phyloP scores from a whole-genome alignment of 768 basidiomycete species.

The Phylloporus rhodoxanthus region DNA sequence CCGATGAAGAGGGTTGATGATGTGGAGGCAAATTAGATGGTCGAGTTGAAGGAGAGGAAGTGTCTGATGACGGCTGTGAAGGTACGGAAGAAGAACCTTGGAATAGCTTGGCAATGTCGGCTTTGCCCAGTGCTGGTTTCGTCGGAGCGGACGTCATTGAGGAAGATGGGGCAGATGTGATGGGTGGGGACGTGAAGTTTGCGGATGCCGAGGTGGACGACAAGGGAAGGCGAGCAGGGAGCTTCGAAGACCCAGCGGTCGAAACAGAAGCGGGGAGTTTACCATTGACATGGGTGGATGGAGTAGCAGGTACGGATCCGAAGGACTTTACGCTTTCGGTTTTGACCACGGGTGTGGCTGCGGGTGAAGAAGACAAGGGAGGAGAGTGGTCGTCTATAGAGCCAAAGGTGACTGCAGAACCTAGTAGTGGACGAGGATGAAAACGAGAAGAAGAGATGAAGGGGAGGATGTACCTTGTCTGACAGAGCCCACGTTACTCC shows the following conservation, averaged over 20 bases:
- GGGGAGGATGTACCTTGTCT: slow-evolving; percentile 54
- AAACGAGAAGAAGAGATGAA: neutral
- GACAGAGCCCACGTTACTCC: slow-evolving; percentile 55
- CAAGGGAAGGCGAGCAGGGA: slow-evolving; percentile 24
- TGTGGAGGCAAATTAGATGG: slow-evolving; percentile 48
- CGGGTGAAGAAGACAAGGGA: slow-evolving; percentile 78
- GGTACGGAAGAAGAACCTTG: slow-evolving; percentile 33
- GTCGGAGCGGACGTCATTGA: slow-evolving; percentile 32
- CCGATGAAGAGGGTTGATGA: slow-evolving; percentile 35
- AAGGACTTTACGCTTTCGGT: slow-evolving; percentile 75
- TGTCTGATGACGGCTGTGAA: slow-evolving; percentile 47
- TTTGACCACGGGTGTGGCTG: slow-evolving; percentile 57
- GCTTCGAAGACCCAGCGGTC: slow-evolving; percentile 34
- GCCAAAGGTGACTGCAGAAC: slow-evolving; percentile 77
- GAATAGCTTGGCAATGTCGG: slow-evolving; percentile 40
- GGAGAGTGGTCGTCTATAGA: slow-evolving; percentile 79
- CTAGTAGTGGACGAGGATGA: slow-evolving; percentile 29
- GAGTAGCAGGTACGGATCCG: slow-evolving; percentile 63
- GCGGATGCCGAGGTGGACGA: slow-evolving; percentile 23
- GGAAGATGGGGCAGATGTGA: slow-evolving; percentile 28
- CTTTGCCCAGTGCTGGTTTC: slow-evolving; percentile 29
- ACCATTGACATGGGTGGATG: slow-evolving; percentile 51
- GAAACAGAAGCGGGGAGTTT: slow-evolving; percentile 48
- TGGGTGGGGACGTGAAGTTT: slow-evolving; percentile 27
- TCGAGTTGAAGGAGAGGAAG: slow-evolving; percentile 54